A percentile compares a stretch with the other conserved stretches of the same genome.
These are phyloP conservation scores for Xylaria palmicola DNA, from an alignment of 495 filamentous ascomycete genomes.

Conservation along the genomic window DNA sequence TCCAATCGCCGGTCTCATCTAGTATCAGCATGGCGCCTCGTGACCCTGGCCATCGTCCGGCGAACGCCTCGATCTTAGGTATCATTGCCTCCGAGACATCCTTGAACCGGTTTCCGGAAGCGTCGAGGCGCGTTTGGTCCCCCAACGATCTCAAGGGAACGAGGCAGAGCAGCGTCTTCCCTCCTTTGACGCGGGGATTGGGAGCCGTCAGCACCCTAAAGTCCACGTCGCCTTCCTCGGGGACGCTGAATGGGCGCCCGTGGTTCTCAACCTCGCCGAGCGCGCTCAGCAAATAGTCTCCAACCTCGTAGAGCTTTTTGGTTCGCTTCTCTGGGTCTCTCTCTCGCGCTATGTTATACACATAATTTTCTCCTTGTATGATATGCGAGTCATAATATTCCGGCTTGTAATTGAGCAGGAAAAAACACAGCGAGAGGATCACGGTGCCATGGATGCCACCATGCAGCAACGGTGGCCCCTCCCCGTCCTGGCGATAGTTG, in stretches of 20 bases:
- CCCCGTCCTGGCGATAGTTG: not conserved
- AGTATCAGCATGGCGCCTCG: conserved; percentile 9
- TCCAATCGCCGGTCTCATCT: not conserved
- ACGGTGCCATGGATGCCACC: conserved; percentile 1
- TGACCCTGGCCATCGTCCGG: not conserved
- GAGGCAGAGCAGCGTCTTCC: not conserved
- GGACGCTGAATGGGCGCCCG: not conserved
- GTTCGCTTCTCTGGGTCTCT: not conserved
- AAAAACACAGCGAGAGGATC: not conserved
- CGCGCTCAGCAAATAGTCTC: not conserved
- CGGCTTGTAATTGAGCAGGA: not conserved
- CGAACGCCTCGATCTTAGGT: not conserved
- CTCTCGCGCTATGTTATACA: not conserved
- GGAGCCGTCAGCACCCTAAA: not conserved
- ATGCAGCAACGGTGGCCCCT: not conserved
- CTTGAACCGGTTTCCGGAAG: not conserved
- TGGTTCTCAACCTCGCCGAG: not conserved
- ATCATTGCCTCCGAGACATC: not conserved
- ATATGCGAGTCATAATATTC: not conserved
- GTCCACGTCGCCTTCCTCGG: not conserved
- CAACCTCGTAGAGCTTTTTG: not conserved
- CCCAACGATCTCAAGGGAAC: not conserved
- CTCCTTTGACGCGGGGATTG: not conserved
- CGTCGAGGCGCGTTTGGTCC: not conserved
- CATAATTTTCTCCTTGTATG: not conserved